Evolutionary conservation across 192 early-diverging fungal species (phyloP).

Genomic region (Paraglomus occultum): DNA sequence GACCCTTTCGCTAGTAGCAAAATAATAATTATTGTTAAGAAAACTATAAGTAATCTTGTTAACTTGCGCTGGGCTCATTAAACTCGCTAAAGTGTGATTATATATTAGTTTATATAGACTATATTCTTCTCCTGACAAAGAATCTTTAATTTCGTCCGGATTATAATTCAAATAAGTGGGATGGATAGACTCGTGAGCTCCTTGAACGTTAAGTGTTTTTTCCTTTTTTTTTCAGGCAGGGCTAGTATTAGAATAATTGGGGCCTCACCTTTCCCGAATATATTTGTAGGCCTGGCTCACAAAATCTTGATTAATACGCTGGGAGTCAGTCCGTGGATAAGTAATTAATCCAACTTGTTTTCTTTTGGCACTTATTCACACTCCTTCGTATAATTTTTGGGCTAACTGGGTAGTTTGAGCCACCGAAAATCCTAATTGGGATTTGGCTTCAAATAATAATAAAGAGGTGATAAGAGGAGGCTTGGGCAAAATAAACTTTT

Average conservation of each 20-base stretch:
- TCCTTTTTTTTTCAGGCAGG: constrained; percentile 15
- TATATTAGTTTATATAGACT: constrained; percentile 9
- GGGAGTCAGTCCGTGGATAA: constrained; percentile 7
- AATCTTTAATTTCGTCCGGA: constrained; percentile 6
- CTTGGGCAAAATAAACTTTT: constrained; percentile 12
- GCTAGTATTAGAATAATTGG: constrained; percentile 12
- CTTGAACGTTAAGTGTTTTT: constrained; percentile 9
- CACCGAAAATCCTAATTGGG: constrained; percentile 13
- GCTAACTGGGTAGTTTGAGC: constrained; percentile 15
- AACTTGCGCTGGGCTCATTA: constrained; percentile 11
- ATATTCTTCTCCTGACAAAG: constrained; percentile 8
- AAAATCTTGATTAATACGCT: constrained; percentile 16
- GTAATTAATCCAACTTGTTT: constrained; percentile 19
- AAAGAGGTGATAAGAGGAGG: constrained; percentile 10
- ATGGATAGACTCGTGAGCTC: not conserved
- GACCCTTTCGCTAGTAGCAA: constrained; percentile 5
- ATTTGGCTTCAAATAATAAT: constrained; percentile 14
- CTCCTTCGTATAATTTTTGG: constrained; percentile 15
- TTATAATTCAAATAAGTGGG: constrained; percentile 19
- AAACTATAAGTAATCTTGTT: constrained; percentile 17
- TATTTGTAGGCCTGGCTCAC: not conserved
- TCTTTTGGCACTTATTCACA: constrained; percentile 12
- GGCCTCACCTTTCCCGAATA: constrained; percentile 5
- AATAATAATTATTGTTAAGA: constrained; percentile 17
- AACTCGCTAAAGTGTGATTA: constrained; percentile 9